Base-by-base conservation (phyloP, 345 rosid species). In the Linum usitatissimum region DNA sequence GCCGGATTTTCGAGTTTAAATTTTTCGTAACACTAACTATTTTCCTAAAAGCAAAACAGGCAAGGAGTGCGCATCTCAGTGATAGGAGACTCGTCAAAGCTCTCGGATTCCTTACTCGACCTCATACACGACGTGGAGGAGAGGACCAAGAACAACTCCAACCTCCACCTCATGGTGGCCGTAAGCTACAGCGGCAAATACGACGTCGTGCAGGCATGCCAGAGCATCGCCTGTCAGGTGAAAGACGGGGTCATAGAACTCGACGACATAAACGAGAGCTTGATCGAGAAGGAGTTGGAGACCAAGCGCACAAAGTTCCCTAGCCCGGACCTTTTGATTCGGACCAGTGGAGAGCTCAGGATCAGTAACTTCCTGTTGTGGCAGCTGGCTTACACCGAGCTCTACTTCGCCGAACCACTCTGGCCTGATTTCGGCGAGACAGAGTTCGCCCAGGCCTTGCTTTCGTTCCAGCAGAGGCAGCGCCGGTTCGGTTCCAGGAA, bases 301-400 rank as follows among this genome's bases (percentile, higher is more conserved):
- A 87, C 96, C 0, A 91, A 73, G 51, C 83, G 91, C 63, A 76
- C 86, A 0, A 75, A 83, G 66, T 78, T 71, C 57, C 91, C 93
- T 9, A 75, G 75, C 15, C 97, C 96, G 12, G 96, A 91, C 70
- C 53, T 87, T 6, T 31, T 86, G 17, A 87, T 91, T 31, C 76
- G 96, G 77, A 91, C 96, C 2, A 87, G 93, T 0, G 86, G 89
- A 14, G 97, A 86, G 69, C 78, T 81, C 3, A 63, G 97, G 68
- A 80, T 91, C 54, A 91, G 93, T 71, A 87, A 86, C 82, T 91
- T 87, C 76, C 75, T 87, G 75, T 56, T 87, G 57, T 91, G 91
- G 91, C 93, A 87, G 40, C 67, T 86, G 66, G 97, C 96, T 18
- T 83, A 91, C 62, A 84, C 96, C 0, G 97, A 91, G 45, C 86